Percentiles rank a stretch among this genome's conserved stretches.
Conservation (phyloP, 257 asterid genomes). For the Fraxinus excelsior region DNA sequence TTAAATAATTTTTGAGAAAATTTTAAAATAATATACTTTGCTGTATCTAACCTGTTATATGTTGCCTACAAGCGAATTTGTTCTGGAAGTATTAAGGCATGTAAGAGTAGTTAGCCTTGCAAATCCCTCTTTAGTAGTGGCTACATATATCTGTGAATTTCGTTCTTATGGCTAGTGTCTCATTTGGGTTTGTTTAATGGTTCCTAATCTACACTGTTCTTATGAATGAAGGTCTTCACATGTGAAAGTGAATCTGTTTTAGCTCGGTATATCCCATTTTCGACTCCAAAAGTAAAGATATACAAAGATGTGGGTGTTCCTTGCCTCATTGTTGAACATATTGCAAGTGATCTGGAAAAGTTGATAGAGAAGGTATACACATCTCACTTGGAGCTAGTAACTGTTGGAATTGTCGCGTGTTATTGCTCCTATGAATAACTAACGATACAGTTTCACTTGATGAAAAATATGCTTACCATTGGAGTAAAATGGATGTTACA, state of each 20-base stretch:
- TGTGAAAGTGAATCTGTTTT: conserved; percentile 57
- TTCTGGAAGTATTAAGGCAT: conserved; percentile 5
- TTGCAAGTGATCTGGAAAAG: conserved; percentile 31
- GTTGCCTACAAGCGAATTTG: background rate
- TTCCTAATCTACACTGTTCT: conserved; percentile 26
- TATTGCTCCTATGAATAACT: background rate
- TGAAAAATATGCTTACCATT: background rate
- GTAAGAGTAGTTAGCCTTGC: background rate
- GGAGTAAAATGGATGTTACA: background rate
- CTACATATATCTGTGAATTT: background rate
- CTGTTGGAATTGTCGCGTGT: background rate
- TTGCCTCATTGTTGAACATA: conserved; percentile 2
- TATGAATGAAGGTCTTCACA: conserved; percentile 67
- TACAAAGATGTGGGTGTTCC: conserved; percentile 44
- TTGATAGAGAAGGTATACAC: conserved; percentile 46
- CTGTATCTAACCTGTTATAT: background rate
- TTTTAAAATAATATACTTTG: conserved; percentile 1
- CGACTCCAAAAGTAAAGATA: conserved; percentile 56
- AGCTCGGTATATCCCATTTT: conserved; percentile 48
- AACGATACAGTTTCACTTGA: background rate
- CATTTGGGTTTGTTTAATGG: conserved; percentile 3
- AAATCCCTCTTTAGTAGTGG: background rate
- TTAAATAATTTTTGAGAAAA: background rate
- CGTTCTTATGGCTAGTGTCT: background rate
- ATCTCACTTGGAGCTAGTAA: background rate